Conservation (phyloP, 1,139 yeast species). For the Debaryomycetaceae sp. region DNA sequence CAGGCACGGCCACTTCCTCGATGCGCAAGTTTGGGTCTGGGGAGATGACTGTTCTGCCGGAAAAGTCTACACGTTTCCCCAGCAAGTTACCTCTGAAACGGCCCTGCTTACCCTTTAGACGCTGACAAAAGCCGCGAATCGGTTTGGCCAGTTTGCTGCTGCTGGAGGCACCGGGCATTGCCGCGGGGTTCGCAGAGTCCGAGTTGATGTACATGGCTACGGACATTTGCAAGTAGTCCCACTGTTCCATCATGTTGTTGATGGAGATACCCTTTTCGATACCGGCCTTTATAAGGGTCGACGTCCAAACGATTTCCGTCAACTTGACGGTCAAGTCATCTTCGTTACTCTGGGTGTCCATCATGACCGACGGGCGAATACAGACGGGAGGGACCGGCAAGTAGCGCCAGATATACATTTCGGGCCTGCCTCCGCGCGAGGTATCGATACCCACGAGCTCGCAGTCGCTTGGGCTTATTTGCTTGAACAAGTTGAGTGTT, state of each 20-base stretch:
- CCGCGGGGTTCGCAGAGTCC: conserved; percentile 81
- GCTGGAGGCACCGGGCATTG: conserved; percentile 55
- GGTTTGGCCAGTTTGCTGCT: conserved; percentile 58
- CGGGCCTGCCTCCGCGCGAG: conserved; percentile 84
- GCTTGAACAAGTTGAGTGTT: conserved; percentile 78
- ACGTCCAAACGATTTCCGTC: conserved; percentile 95
- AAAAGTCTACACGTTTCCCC: conserved; percentile 97
- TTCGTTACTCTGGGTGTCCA: conserved; percentile 93
- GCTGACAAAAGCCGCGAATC: conserved; percentile 91
- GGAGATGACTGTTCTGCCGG: conserved; percentile 96
- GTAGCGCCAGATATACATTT: conserved; percentile 93
- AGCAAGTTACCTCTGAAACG: conserved; percentile 96
- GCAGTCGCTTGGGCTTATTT: conserved; percentile 77
- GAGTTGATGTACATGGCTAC: conserved; percentile 97
- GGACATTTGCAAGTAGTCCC: conserved; percentile 94
- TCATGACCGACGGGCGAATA: conserved; percentile 91
- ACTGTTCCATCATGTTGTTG: conserved; percentile 91
- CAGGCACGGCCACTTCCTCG: conserved; percentile 98
- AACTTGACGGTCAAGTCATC: conserved; percentile 94
- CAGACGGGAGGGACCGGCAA: conserved; percentile 99
- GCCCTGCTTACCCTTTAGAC: conserved; percentile 97
- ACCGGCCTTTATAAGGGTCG: conserved; percentile 86
- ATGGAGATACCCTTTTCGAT: conserved; percentile 90
- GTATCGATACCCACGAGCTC: conserved; percentile 89
- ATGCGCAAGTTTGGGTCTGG: conserved; percentile 95